Percentiles rank a stretch among this genome's conserved stretches.
phyloP scores from a whole-genome alignment of 768 basidiomycete genomes.

The Pholiota molesta region DNA sequence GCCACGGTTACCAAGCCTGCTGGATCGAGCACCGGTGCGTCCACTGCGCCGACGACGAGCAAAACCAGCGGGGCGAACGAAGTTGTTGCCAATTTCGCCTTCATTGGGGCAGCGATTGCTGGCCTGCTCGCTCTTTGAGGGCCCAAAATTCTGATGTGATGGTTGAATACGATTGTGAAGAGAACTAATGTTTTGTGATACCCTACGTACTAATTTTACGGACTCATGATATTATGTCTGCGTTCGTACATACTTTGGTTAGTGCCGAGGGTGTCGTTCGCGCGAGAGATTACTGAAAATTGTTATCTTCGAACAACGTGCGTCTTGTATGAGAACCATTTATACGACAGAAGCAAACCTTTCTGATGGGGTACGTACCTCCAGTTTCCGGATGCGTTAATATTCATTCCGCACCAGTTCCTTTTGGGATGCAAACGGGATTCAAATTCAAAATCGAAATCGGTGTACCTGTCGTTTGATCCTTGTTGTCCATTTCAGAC shows the following conservation, averaged over 20 bases:
- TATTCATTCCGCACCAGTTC: no score
- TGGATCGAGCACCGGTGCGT: conserved; percentile 7
- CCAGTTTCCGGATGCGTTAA: no score
- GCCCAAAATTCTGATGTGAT: background rate
- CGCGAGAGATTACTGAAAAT: no score
- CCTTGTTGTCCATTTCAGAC: no score
- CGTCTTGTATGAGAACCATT: no score
- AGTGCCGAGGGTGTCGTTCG: no score
- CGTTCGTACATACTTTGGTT: no score
- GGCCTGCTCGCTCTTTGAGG: background rate
- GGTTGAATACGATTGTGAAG: background rate
- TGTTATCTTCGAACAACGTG: no score
- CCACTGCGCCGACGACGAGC: conserved; percentile 9
- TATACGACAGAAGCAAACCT: no score
- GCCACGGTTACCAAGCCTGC: conserved; percentile 1
- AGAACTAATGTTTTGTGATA: background rate
- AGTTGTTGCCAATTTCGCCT: background rate
- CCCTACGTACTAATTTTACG: background rate
- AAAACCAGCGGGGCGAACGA: background rate
- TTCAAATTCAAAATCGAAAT: background rate
- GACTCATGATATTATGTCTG: no score
- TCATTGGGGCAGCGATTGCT: background rate
- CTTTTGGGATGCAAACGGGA: background rate
- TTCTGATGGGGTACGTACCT: no score
- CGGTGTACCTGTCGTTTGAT: background rate